Conservation (phyloP, 2,329 filamentous ascomycete genomes). For the Hymenoscyphus fructigenus region DNA sequence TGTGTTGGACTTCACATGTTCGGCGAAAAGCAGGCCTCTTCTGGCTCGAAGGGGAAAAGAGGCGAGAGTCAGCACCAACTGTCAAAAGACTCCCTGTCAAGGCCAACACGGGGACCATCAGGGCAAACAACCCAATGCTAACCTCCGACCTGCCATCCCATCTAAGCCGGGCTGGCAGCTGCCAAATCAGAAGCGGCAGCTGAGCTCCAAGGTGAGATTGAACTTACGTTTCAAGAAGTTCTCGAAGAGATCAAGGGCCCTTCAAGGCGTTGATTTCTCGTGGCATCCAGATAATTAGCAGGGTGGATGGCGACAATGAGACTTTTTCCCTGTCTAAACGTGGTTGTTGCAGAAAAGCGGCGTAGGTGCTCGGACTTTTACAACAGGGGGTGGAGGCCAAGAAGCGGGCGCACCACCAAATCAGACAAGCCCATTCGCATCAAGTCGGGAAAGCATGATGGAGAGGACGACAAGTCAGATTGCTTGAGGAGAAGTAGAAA, state of each 20-base stretch:
- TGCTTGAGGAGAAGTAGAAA: background rate
- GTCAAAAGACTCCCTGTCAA: background rate
- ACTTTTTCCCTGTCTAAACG: slow-evolving; percentile 15
- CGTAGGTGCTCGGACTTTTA: slow-evolving; percentile 8
- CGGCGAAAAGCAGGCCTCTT: background rate
- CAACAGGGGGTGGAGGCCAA: background rate
- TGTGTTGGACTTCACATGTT: background rate
- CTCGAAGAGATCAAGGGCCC: slow-evolving; percentile 17
- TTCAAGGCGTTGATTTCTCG: slow-evolving; percentile 7
- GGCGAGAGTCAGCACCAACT: background rate
- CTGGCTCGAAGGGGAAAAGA: background rate
- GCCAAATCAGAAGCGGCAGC: slow-evolving; percentile 15
- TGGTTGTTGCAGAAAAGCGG: slow-evolving; percentile 18
- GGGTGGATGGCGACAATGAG: slow-evolving; percentile 13
- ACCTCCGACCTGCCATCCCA: slow-evolving; percentile 4
- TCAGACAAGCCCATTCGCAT: slow-evolving; percentile 3
- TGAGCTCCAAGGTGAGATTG: slow-evolving; percentile 16
- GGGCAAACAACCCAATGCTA: background rate
- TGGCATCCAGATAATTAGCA: slow-evolving; percentile 17
- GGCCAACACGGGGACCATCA: background rate
- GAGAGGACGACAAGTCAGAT: slow-evolving; percentile 8
- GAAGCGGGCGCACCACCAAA: background rate
- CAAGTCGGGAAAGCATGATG: slow-evolving; percentile 3
- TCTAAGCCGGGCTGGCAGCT: slow-evolving; percentile 11
- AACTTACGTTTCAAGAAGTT: slow-evolving; percentile 18